Conservation (phyloP, 2,329 filamentous ascomycete genomes). For the Biscogniauxia sp. region DNA sequence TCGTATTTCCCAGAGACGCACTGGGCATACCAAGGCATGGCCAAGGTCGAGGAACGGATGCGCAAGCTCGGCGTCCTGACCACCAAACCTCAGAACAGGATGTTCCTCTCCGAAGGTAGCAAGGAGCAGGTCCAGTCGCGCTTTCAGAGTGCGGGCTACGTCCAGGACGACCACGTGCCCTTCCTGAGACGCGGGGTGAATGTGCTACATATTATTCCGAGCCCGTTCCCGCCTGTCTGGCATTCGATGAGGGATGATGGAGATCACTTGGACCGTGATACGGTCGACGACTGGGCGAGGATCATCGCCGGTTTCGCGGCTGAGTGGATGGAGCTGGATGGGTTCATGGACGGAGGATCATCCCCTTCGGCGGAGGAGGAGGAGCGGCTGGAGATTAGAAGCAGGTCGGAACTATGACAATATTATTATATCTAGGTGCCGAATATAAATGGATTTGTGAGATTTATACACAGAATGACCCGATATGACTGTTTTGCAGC, state of each 20-base stretch:
- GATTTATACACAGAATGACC: no score
- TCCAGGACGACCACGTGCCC: constrained; percentile 88
- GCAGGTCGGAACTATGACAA: constrained; percentile 18
- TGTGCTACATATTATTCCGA: constrained; percentile 84
- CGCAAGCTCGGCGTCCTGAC: constrained; percentile 60
- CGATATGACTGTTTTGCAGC: no score
- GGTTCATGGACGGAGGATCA: constrained; percentile 19
- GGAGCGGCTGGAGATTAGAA: constrained; percentile 15
- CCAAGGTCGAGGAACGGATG: constrained; percentile 70
- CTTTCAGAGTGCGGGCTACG: constrained; percentile 38
- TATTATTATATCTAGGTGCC: no score
- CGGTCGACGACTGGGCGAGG: constrained; percentile 82
- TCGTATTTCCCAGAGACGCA: constrained; percentile 90
- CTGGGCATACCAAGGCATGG: constrained; percentile 84
- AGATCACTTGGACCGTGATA: constrained; percentile 75
- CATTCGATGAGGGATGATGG: constrained; percentile 82
- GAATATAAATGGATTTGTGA: no score
- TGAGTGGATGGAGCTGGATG: constrained; percentile 83
- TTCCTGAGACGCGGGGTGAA: constrained; percentile 87
- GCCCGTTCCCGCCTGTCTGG: constrained; percentile 81
- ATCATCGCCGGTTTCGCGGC: constrained; percentile 81
- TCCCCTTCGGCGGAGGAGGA: constrained; percentile 5
- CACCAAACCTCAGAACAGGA: constrained; percentile 37
- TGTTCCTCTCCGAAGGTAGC: constrained; percentile 65
- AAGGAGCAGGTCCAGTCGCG: constrained; percentile 51